phyloP scores from a whole-genome alignment of 352 stramenopile genomes.

The Pythium sp. region DNA sequence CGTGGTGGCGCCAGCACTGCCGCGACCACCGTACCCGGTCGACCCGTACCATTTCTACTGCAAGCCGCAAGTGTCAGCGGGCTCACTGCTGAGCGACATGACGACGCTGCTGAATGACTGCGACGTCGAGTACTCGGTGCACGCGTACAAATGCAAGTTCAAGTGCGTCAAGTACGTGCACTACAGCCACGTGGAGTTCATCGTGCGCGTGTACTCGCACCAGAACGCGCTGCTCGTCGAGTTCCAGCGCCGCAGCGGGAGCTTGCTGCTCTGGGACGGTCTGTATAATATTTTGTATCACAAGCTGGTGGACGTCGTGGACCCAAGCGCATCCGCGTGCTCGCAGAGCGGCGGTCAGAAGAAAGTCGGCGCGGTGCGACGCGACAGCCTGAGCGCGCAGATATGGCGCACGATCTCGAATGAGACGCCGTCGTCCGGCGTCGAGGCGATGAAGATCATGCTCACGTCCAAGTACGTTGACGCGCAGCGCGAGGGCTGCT shows the following conservation, averaged over 20 bases:
- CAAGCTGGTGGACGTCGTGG: constrained; percentile 45
- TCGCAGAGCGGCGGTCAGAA: constrained; percentile 75
- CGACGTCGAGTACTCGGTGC: constrained; percentile 67
- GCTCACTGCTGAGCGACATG: constrained; percentile 40
- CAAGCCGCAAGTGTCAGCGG: constrained; percentile 26
- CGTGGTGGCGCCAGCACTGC: constrained; percentile 52
- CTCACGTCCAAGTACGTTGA: constrained; percentile 70
- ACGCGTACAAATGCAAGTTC: constrained; percentile 81
- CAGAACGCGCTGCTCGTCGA: constrained; percentile 57
- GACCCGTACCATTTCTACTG: constrained; percentile 85
- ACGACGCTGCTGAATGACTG: constrained; percentile 46
- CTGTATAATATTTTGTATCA: constrained; percentile 78
- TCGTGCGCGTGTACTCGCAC: constrained; percentile 58
- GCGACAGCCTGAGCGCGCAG: constrained; percentile 50
- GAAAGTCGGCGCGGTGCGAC: constrained; percentile 32
- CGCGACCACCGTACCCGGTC: constrained; percentile 66
- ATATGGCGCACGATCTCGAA: constrained; percentile 60
- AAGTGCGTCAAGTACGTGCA: constrained; percentile 86
- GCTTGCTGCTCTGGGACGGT: constrained; percentile 74
- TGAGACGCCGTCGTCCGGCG: constrained; percentile 57
- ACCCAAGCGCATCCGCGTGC: constrained; percentile 45
- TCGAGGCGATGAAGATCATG: constrained; percentile 87
- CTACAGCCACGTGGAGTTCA: constrained; percentile 82
- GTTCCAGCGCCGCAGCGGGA: constrained; percentile 72
- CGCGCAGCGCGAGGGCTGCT: constrained; percentile 71